Base-by-base conservation (phyloP, 108 stramenopile species). In the Fistulifera solaris region DNA sequence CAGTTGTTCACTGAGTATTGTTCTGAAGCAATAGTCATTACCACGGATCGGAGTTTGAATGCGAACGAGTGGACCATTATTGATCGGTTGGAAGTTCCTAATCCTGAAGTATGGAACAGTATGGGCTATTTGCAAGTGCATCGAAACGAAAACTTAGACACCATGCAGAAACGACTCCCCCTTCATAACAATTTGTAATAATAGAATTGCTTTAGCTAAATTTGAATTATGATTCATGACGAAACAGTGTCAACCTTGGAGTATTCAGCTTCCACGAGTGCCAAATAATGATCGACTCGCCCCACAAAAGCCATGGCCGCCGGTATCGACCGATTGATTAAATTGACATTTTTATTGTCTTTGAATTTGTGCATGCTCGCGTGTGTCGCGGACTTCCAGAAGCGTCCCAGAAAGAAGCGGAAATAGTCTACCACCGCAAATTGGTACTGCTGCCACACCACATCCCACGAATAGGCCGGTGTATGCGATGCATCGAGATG, bases 31-130 rank as follows among this genome's bases (percentile, higher is more conserved):
- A 54, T 88, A n/a, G 80, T 59, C 6, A 62, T 88, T n/a, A 88
- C 87, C 0, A 88, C 83, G 1, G 87, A 88, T 69, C 59, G 83
- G 17, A 73, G 70, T 15, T 57, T 84, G 38, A 66, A 84, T 65
- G 21, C 47, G 0, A 61, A 75, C 62, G 83, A 78, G 44, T 88
- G 87, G 87, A 65, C 69, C 42, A 54, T 82, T 21, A 14, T 80
- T 38, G 78, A 82, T 53, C 65, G 71, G 14, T 55, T 88, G 39
- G 81, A 88, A 17, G 87, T 88, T n/a, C 73, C 76, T 1, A 88
- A 88, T 80, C 73, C 63, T 17, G 70, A 73, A 59, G 72, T 88
- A 44, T 61, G 78, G 58, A 81, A 75, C 16, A 75, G 65, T 43
- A 66, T 65, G 22, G 81, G 81, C 15, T 87, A 81, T 38, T 75